Evolutionary conservation across 345 rosid genomes (phyloP).

Genomic region (Melaleuca quinquenervia): DNA sequence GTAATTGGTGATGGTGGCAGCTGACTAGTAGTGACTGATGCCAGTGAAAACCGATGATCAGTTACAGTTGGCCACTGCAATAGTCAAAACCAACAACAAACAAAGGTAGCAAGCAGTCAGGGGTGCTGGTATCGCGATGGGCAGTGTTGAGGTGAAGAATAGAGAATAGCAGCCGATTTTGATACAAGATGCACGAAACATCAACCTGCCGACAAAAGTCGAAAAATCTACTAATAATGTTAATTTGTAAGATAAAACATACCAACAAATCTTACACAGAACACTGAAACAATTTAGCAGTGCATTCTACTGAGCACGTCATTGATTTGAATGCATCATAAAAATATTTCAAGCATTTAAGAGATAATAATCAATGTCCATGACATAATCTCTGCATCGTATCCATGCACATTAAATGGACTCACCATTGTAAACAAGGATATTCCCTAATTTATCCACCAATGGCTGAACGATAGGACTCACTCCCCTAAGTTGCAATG

Average conservation of each 20-base stretch:
- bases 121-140: background rate
- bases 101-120: background rate
- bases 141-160: background rate
- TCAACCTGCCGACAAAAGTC: background rate
- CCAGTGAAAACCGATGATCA: background rate
- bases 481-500: constrained; percentile 74
- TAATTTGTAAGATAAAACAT: background rate
- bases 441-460: constrained; percentile 41
- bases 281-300: background rate
- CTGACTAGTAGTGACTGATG: background rate
- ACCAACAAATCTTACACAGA: background rate
- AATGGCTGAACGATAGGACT: constrained; percentile 50
- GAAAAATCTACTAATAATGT: background rate
- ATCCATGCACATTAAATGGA: background rate
- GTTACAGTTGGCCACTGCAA: background rate
- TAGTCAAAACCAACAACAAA: background rate
- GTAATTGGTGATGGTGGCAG: background rate
- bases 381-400: background rate
- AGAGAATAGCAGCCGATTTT: background rate
- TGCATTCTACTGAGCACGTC: background rate
- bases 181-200: background rate
- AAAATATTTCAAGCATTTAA: background rate
- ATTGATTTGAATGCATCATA: background rate
- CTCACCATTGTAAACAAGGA: constrained; percentile 66
- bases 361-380: background rate